Conservation (phyloP, 257 asterid genomes). For the Solanum lignicaule region DNA sequence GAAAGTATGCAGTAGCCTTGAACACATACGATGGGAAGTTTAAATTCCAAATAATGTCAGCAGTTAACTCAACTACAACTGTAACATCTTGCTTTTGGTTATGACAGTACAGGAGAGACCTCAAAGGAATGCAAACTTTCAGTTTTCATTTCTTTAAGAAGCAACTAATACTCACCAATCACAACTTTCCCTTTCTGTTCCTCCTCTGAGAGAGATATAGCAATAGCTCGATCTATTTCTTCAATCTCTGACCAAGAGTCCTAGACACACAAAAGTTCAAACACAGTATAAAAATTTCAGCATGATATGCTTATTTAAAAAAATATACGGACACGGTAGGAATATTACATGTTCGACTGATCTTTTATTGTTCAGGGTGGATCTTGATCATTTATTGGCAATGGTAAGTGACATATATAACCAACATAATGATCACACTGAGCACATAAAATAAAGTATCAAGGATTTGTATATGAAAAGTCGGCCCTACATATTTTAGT, state of each 20-base stretch:
- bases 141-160: neutral
- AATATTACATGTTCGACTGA: neutral
- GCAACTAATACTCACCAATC: conserved; percentile 32
- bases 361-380: neutral
- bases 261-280: conserved; percentile 15
- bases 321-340: neutral
- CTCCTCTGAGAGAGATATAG: conserved; percentile 71
- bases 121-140: neutral
- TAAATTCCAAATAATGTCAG: neutral
- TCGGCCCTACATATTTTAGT: neutral
- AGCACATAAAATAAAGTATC: neutral
- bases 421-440: neutral
- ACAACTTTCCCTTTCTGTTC: conserved; percentile 45
- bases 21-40: neutral
- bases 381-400: neutral
- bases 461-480: neutral
- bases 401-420: neutral
- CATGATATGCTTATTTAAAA: neutral
- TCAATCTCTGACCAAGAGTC: conserved; percentile 54
- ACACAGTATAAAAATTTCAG: neutral
- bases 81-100: neutral
- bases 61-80: neutral
- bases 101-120: neutral
- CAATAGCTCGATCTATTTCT: conserved; percentile 74
- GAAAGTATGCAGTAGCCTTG: neutral